phyloP scores from a whole-genome alignment of 306 rosid species.

The Clitoria ternatea region DNA sequence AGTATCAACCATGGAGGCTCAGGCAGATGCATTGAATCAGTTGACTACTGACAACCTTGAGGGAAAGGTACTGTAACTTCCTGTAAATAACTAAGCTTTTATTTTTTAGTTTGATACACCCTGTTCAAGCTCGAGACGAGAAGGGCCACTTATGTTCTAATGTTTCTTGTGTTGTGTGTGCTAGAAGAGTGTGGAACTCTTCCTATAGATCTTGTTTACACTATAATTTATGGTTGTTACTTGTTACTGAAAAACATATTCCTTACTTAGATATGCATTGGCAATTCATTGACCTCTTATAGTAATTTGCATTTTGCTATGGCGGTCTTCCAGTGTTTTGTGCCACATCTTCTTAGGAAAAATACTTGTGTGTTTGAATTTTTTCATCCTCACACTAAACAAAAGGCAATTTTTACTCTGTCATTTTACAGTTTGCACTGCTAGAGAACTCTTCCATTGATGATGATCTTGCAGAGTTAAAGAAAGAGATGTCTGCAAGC shows the following conservation, averaged over 20 bases:
- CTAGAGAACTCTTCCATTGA: conserved; percentile 62
- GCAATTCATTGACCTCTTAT: not conserved
- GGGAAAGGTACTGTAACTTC: conserved; percentile 47
- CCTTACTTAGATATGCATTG: not conserved
- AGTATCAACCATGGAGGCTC: conserved; percentile 76
- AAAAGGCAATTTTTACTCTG: not conserved
- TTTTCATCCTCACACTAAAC: not conserved
- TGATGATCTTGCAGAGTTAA: conserved; percentile 56
- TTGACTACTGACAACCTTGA: conserved; percentile 65
- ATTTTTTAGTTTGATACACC: too few species aligned
- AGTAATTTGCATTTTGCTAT: not conserved
- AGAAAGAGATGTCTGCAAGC: conserved; percentile 45
- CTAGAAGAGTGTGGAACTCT: not conserved
- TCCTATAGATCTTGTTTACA: not conserved
- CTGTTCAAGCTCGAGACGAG: too few species aligned
- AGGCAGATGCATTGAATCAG: conserved; percentile 73
- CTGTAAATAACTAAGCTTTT: not conserved
- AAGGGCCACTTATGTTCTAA: not conserved
- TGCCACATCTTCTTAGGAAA: not conserved
- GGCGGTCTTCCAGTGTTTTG: not conserved
- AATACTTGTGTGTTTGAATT: not conserved
- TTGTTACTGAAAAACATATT: not conserved
- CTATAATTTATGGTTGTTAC: not conserved
- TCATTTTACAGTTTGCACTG: conserved; percentile 55
- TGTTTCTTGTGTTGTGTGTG: not conserved